Evolutionary conservation across 805 yeast genomes (phyloP), one percentile per base, ranked within the genome.

Genomic region (Schwanniomyces vanrijiae): DNA sequence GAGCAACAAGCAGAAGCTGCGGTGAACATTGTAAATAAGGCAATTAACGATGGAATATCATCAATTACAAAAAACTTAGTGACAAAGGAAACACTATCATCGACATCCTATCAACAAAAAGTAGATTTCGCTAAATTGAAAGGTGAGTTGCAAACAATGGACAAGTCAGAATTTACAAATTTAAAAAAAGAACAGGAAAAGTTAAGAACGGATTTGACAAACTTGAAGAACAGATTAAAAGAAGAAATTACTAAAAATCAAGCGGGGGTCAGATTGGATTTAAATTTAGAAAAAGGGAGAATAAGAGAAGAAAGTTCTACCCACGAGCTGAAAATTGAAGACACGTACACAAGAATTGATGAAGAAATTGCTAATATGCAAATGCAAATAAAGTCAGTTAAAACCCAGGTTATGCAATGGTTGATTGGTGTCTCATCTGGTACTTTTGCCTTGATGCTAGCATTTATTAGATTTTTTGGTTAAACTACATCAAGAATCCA

Each of bases 331-430:
- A 90, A 90, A 64, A 89, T 94, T 49, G 94, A 90, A 64, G 99
- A 94, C 60, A 90, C 96, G 3, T 95, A 90, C 61, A 89, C 97
- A 3, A 77, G 96, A 53, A 91, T 94, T 45, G 97, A 94, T 64
- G 96, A 94, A 66, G 99, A 94, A 60, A 86, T 94, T 22, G 86
- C 92, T 34, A 92, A 94, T 62, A 88, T 94, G 82, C 91, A 88
- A 66, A 88, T 91, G 76, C 97, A 92, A 68, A 90, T 94, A 55
- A 96, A 94, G 60, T 83, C 89, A 38, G 96, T 92, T 26, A 94
- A 94, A 71, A 89, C 96, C 1, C 97, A 94, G 65, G 97, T 94
- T 42, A 82, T 90, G 84, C 99, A 94, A 69, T 94, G 99, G 99
- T 78, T 94, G 53, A 90, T 94, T 58, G 98, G 98, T 75, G 97